These are phyloP conservation scores for Phylloporus sp. DNA, from an alignment of 768 basidiomycete species.

Conservation along the genomic window DNA sequence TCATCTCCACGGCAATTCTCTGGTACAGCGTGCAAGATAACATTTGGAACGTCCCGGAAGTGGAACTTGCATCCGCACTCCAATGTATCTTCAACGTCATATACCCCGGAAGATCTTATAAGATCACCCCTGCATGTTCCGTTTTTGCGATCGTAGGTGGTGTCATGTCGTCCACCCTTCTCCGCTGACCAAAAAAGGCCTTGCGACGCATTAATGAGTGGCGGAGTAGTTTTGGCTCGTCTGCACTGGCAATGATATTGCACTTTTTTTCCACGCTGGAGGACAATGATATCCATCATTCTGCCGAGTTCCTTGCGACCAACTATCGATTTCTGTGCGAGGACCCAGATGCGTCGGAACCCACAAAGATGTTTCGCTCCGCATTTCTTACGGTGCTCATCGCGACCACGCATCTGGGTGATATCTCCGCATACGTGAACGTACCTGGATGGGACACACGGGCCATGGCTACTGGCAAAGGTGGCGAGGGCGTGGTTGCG, in stretches of 20 bases:
- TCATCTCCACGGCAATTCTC: slow-evolving; percentile 5
- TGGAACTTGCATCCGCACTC: not conserved
- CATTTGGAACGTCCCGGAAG: not conserved
- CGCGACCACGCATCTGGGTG: not conserved
- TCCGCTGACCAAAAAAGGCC: not conserved
- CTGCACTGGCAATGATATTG: not conserved
- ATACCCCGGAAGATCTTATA: not conserved
- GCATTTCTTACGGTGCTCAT: not conserved
- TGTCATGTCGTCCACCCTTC: not conserved
- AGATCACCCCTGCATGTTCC: not conserved
- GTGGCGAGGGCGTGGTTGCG: slow-evolving; percentile 2
- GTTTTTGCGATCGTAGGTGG: not conserved
- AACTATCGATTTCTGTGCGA: not conserved
- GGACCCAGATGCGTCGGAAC: slow-evolving; percentile 1
- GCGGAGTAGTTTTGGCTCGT: not conserved
- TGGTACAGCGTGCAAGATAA: slow-evolving; percentile 2
- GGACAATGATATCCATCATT: not conserved
- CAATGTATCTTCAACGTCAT: slow-evolving; percentile 3
- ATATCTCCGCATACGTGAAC: not conserved
- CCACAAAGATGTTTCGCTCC: not conserved
- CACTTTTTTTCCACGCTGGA: slow-evolving; percentile 4
- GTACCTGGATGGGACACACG: slow-evolving; percentile 1
- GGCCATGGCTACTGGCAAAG: not conserved
- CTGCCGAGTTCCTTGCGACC: not conserved
- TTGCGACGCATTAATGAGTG: not conserved